phyloP scores from a whole-genome alignment of 345 rosid species.

The Aurinia saxatilis region DNA sequence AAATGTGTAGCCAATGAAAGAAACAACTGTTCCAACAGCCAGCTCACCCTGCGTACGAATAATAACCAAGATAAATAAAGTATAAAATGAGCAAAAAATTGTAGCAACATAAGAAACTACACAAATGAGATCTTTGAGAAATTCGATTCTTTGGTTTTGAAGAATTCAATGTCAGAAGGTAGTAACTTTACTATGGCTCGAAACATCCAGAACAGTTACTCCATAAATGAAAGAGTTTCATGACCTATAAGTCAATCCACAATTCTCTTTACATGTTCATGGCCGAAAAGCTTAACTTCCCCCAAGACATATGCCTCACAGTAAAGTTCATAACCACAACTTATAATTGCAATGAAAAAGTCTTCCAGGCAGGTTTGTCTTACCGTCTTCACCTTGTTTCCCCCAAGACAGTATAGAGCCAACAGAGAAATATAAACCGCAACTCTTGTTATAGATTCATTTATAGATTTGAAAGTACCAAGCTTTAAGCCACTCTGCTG shows the following conservation, averaged over 20 bases:
- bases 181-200: background rate
- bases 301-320: too few species aligned
- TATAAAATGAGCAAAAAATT: background rate
- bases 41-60: conserved; percentile 68
- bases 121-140: background rate
- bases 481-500: conserved; percentile 86
- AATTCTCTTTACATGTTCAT: background rate
- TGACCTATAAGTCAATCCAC: background rate
- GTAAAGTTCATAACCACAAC: too few species aligned
- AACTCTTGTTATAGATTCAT: conserved; percentile 84
- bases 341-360: conserved; percentile 7
- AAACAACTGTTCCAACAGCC: conserved; percentile 84
- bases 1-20: conserved; percentile 93
- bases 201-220: background rate
- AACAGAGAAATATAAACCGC: conserved; percentile 84
- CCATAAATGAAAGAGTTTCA: background rate
- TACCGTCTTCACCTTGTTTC: conserved; percentile 94
- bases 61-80: background rate
- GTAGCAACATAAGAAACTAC: background rate
- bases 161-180: background rate
- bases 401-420: conserved; percentile 88
- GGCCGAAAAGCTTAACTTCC: background rate
- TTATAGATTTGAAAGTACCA: conserved; percentile 82
- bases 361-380: conserved; percentile 33
- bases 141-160: background rate